phyloP scores from a whole-genome alignment of 306 rosid species.

The Aeschynomene evenia region DNA sequence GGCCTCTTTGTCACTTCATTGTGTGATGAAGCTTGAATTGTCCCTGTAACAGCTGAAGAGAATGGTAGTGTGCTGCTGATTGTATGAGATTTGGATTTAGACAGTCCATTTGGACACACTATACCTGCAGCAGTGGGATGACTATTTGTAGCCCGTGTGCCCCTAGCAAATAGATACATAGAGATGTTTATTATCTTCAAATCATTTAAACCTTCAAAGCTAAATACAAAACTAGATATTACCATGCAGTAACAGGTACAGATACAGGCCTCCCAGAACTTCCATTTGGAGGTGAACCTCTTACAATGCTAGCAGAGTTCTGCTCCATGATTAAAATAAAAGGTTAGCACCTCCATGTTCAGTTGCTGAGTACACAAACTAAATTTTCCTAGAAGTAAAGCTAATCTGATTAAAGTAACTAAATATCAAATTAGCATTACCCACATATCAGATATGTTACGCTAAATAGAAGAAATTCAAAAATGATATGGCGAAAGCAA shows the following conservation, averaged over 20 bases:
- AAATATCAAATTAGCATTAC: not conserved
- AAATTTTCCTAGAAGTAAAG: constrained; percentile 11
- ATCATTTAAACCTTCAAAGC: constrained; percentile 20
- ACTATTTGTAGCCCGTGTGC: constrained; percentile 63
- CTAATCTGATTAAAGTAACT: not conserved
- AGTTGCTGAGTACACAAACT: not conserved
- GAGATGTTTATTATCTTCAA: constrained; percentile 10
- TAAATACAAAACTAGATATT: constrained; percentile 28
- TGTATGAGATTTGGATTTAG: constrained; percentile 58
- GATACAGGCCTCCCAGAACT: constrained; percentile 58
- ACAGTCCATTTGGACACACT: constrained; percentile 51
- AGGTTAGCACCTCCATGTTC: constrained; percentile 13
- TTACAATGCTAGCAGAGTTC: constrained; percentile 48
- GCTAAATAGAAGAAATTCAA: too few relatives aligned
- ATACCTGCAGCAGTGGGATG: constrained; percentile 46
- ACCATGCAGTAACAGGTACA: constrained; percentile 89
- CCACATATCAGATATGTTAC: too few relatives aligned
- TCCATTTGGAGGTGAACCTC: constrained; percentile 88
- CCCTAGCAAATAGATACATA: constrained; percentile 51
- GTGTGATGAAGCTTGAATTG: constrained; percentile 41
- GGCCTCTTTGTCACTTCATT: constrained; percentile 54
- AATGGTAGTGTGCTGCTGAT: constrained; percentile 45
- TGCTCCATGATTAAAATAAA: constrained; percentile 35
- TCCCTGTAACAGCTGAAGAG: constrained; percentile 60
- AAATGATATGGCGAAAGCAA: not conserved